These are phyloP conservation scores for Metschnikowia proteae DNA, from an alignment of 805 yeast genomes.

Conservation along the genomic window DNA sequence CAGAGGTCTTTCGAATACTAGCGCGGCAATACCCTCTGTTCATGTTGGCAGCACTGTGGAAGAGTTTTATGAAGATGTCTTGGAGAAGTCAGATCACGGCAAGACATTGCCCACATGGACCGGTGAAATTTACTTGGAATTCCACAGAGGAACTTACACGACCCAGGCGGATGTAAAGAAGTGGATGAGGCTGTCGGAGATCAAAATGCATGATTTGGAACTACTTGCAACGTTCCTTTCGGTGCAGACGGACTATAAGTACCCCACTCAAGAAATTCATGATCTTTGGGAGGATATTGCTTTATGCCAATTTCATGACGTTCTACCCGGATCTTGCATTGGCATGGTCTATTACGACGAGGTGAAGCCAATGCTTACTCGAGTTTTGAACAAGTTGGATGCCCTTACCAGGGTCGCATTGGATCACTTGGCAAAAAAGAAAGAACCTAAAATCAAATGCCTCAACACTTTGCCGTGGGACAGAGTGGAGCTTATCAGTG, in stretches of 20 bases:
- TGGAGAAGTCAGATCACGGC: conserved; percentile 63
- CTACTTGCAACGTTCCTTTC: conserved; percentile 77
- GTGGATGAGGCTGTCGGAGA: conserved; percentile 72
- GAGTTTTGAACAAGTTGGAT: conserved; percentile 51
- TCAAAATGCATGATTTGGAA: conserved; percentile 81
- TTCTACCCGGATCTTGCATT: conserved; percentile 94
- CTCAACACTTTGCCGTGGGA: conserved; percentile 67
- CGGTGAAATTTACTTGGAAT: conserved; percentile 92
- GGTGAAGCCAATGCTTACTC: conserved; percentile 72
- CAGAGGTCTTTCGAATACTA: conserved; percentile 79
- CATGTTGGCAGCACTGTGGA: conserved; percentile 76
- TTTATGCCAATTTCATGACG: conserved; percentile 94
- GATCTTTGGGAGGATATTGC: conserved; percentile 84
- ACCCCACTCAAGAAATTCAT: conserved; percentile 68
- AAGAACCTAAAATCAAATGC: conserved; percentile 2
- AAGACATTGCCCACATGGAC: conserved; percentile 75
- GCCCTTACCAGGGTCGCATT: conserved; percentile 51
- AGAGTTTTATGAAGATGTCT: conserved; percentile 68
- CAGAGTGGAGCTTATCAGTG: conserved; percentile 43
- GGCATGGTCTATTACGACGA: conserved; percentile 83
- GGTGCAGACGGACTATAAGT: conserved; percentile 48
- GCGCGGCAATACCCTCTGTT: conserved; percentile 77
- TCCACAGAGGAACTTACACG: conserved; percentile 96
- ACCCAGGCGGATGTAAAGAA: conserved; percentile 85
- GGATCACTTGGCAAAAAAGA: conserved; percentile 9